phyloP scores from a whole-genome alignment of 2,329 filamentous ascomycete genomes.

The Ophiognomonia clavigignenti-juglandacearum region DNA sequence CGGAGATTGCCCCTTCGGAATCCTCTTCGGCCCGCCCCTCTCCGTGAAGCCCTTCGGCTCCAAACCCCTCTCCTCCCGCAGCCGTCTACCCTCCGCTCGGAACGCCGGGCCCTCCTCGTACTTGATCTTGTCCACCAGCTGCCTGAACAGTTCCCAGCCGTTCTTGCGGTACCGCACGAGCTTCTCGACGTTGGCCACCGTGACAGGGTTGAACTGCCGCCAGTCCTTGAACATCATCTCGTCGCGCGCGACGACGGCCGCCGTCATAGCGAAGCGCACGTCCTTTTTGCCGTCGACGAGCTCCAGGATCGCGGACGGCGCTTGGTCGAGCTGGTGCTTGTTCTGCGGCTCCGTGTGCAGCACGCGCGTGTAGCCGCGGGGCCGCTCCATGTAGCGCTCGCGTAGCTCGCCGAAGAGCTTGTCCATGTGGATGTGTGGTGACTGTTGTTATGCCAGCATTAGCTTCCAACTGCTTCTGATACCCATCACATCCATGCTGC shows the following conservation, averaged over 20 bases:
- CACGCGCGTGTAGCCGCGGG: constrained; percentile 92
- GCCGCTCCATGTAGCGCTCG: constrained; percentile 70
- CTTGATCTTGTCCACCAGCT: constrained; percentile 47
- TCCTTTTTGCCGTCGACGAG: constrained; percentile 92
- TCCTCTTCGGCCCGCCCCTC: constrained; percentile 22
- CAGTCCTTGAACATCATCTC: constrained; percentile 49
- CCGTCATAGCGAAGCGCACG: constrained; percentile 91
- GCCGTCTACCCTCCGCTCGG: constrained; percentile 4
- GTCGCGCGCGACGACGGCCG: constrained; percentile 70
- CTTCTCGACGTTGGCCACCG: constrained; percentile 74
- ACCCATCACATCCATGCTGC: too few species aligned
- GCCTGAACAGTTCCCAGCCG: constrained; percentile 64
- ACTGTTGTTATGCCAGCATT: constrained; percentile 39
- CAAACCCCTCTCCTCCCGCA: constrained; percentile 20
- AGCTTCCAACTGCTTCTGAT: too few species aligned
- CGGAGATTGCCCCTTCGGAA: too few species aligned
- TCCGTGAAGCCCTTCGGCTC: constrained; percentile 24
- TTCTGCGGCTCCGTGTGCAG: constrained; percentile 87
- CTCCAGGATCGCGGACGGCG: constrained; percentile 84
- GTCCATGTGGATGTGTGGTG: constrained; percentile 64
- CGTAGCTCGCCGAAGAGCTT: constrained; percentile 85
- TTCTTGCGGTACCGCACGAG: constrained; percentile 69
- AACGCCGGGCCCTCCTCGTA: constrained; percentile 20
- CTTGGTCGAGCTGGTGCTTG: constrained; percentile 77
- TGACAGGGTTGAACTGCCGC: constrained; percentile 55